Percentiles rank a stretch among this genome's conserved stretches.
phyloP scores from a whole-genome alignment of 2,329 filamentous ascomycete species.

The Graphiopsis chlorocephala region DNA sequence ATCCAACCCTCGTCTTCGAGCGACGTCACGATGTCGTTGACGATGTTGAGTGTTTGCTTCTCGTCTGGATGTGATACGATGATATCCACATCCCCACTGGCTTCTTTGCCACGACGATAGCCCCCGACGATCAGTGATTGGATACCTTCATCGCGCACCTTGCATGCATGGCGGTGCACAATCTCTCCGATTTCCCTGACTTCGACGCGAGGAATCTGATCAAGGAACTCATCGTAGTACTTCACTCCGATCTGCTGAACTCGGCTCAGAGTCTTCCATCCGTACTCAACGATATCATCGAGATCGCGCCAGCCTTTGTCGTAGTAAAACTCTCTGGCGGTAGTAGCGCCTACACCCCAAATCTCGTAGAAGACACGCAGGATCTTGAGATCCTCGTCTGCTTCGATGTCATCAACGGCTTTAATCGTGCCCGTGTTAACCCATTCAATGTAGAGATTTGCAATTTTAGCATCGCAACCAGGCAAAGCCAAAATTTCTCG shows the following conservation, averaged over 20 bases:
- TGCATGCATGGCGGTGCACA: slow-evolving; percentile 66
- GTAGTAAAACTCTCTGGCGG: slow-evolving; percentile 76
- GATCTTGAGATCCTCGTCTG: slow-evolving; percentile 62
- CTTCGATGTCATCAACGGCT: slow-evolving; percentile 63
- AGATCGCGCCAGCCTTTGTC: slow-evolving; percentile 74
- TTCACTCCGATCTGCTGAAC: slow-evolving; percentile 94
- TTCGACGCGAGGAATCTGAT: slow-evolving; percentile 69
- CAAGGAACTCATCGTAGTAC: slow-evolving; percentile 81
- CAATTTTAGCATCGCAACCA: slow-evolving; percentile 78
- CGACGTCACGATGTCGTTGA: slow-evolving; percentile 66
- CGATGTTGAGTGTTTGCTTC: slow-evolving; percentile 63
- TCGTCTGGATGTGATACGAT: slow-evolving; percentile 77
- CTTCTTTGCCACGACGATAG: slow-evolving; percentile 72
- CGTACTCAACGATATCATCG: slow-evolving; percentile 80
- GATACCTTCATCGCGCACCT: slow-evolving; percentile 53
- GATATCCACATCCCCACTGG: slow-evolving; percentile 80
- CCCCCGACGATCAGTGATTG: slow-evolving; percentile 71
- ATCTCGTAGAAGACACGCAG: slow-evolving; percentile 76
- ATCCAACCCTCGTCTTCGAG: slow-evolving; percentile 70
- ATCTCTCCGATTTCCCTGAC: slow-evolving; percentile 65
- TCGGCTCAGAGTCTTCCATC: slow-evolving; percentile 70
- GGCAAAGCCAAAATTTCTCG: slow-evolving; percentile 57
- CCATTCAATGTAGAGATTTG: slow-evolving; percentile 75
- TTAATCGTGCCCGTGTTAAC: slow-evolving; percentile 55
- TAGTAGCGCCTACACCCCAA: slow-evolving; percentile 85